Evolutionary conservation across 2,329 filamentous ascomycete genomes (phyloP), one percentile per base, ranked within the genome.

Genomic region (Coniochaeta hoffmannii): DNA sequence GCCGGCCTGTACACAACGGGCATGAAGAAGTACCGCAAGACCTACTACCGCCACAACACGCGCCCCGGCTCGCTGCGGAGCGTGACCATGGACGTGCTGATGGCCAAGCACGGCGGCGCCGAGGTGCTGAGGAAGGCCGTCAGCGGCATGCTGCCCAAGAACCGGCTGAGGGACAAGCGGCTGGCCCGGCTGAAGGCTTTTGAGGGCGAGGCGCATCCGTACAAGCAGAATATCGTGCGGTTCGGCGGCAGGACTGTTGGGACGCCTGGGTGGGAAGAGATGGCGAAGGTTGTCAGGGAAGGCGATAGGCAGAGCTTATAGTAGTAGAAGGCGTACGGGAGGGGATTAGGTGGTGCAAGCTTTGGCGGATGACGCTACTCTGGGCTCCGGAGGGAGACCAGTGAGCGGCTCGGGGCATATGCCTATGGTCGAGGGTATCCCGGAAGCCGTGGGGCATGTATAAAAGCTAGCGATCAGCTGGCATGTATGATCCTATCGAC

Each of bases 81-180:
- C 66, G 89, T 99, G 70, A 96, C 87, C 56, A 96, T 99, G 93
- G 93, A 97, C 68, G 83, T 85, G 63, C 83, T 99, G 78, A 94
- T 97, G 80, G 87, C 83, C 66, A 97, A 97, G 79, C 89, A 90
- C 77, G 94, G 94, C 61, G 94, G 94, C 52, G 87, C 87, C 35
- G 94, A 99, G 79, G 86, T 99, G 35, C 73, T 99, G 69, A 81
- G 90, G 66, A 89, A 91, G 71, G 94, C 95, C 1, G 95, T 99
- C 38, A 88, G 88, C 68, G 95, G 95, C 51, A 99, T 99, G 94
- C 73, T 99, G 72, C 94, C 94, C 54, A 99, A 99, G 82, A 99
- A 99, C 75, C 78, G 92, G 66, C 75, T 99, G 67, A 79, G 93
- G 65, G 91, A 97, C 70, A 89, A 90, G 77, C 77, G 95, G 61